These are phyloP conservation scores for Aspergillus sergii DNA, from an alignment of 2,329 filamentous ascomycete species.

Conservation along the genomic window DNA sequence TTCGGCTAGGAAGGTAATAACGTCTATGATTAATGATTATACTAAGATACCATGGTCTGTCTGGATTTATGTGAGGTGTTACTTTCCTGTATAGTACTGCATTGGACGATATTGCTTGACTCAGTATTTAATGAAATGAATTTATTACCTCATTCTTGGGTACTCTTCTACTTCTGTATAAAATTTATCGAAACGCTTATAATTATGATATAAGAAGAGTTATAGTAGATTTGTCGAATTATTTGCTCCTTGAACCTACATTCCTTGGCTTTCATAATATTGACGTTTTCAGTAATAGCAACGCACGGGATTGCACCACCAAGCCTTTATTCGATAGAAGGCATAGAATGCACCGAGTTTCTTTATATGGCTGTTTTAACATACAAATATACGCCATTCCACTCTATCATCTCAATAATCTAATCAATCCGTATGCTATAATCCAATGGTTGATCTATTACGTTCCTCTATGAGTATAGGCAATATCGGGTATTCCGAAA, in stretches of 20 bases:
- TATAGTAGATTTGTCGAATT: not conserved
- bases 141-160: not conserved
- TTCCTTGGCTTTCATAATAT: not conserved
- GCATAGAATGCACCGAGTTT: not conserved
- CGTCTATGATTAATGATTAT: slow-evolving; percentile 7
- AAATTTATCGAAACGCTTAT: not conserved
- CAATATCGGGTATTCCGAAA: not conserved
- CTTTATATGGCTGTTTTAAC: no score
- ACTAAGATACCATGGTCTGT: slow-evolving; percentile 7
- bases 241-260: not conserved
- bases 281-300: not conserved
- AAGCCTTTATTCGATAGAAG: not conserved
- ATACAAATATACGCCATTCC: no score
- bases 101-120: not conserved
- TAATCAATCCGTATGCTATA: no score
- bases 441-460: not conserved
- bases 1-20: not conserved
- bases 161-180: not conserved
- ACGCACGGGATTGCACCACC: not conserved
- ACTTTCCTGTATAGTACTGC: slow-evolving; percentile 5
- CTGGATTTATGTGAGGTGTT: not conserved
- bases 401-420: not conserved
- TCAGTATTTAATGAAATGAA: not conserved
- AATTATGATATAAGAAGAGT: not conserved
- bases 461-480: not conserved